phyloP scores from a whole-genome alignment of 148 eudicot species.

The Vaccinium vitisidaea region DNA sequence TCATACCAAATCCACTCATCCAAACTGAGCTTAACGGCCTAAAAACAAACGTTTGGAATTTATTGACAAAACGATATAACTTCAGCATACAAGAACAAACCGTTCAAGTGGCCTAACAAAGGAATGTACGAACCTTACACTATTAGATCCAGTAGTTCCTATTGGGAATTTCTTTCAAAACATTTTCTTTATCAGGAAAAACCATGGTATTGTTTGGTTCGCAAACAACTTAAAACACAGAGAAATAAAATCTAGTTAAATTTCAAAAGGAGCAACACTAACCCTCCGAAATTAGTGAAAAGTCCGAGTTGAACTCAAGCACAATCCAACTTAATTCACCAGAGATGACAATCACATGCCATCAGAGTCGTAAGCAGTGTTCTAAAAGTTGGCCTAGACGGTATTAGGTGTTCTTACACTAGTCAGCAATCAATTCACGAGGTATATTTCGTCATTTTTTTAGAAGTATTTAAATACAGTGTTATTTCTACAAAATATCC shows the following conservation, averaged over 20 bases:
- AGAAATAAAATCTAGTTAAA: neutral
- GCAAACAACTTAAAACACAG: neutral
- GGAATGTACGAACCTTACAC: neutral
- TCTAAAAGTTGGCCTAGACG: neutral
- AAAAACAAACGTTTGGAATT: neutral
- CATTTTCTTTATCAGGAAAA: too few relatives aligned
- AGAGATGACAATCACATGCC: neutral
- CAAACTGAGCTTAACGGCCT: neutral
- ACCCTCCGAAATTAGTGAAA: too few relatives aligned
- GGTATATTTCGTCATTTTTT: neutral
- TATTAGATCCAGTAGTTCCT: neutral
- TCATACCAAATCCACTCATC: neutral
- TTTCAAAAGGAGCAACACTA: neutral
- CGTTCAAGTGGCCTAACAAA: neutral
- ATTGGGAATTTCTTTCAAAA: neutral
- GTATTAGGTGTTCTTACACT: neutral
- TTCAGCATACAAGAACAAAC: neutral
- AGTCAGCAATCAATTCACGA: neutral
- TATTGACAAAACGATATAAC: neutral
- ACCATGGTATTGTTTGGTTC: too few relatives aligned
- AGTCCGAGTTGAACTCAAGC: neutral
- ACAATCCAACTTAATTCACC: neutral
- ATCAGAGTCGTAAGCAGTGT: too few relatives aligned
- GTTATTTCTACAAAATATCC: too few relatives aligned
- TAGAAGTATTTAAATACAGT: neutral